Conservation (phyloP, 2,329 filamentous ascomycete genomes). For the Talaromyces amestolkiae region DNA sequence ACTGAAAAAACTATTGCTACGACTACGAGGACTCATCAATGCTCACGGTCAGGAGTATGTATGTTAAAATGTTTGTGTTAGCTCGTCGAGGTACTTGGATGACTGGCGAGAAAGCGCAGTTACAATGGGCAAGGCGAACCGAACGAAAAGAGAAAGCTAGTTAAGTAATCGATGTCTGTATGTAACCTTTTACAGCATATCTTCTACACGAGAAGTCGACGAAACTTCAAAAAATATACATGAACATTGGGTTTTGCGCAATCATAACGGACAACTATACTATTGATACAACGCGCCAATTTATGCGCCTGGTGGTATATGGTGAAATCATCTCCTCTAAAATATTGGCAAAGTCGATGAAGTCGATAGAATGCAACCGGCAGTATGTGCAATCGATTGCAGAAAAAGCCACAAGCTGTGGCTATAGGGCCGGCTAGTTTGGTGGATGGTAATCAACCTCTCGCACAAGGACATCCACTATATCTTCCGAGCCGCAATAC, state of each 20-base stretch:
- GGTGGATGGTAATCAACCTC: background rate
- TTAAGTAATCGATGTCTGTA: too few relatives aligned
- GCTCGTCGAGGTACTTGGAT: too few relatives aligned
- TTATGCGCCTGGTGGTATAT: background rate
- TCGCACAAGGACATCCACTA: background rate
- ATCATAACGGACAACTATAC: background rate
- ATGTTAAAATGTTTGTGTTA: too few relatives aligned
- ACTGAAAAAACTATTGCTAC: too few relatives aligned
- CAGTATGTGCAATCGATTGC: background rate
- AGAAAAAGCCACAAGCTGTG: background rate
- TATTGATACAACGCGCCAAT: slow-evolving; percentile 1
- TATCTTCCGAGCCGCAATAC: background rate
- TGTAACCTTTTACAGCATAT: too few relatives aligned
- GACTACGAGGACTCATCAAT: too few relatives aligned
- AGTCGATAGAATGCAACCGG: background rate
- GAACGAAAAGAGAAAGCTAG: too few relatives aligned
- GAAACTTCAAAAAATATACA: background rate
- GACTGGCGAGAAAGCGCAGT: too few relatives aligned
- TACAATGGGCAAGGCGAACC: too few relatives aligned
- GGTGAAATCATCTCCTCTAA: background rate
- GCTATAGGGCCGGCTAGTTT: background rate
- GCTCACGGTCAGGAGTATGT: too few relatives aligned
- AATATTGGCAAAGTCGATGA: background rate
- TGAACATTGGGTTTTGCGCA: background rate
- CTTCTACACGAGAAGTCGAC: too few relatives aligned